Evolutionary conservation across 2,329 filamentous ascomycete genomes (phyloP), one percentile per base, ranked within the genome.

Genomic region (Penicillium aurantiogriseum): DNA sequence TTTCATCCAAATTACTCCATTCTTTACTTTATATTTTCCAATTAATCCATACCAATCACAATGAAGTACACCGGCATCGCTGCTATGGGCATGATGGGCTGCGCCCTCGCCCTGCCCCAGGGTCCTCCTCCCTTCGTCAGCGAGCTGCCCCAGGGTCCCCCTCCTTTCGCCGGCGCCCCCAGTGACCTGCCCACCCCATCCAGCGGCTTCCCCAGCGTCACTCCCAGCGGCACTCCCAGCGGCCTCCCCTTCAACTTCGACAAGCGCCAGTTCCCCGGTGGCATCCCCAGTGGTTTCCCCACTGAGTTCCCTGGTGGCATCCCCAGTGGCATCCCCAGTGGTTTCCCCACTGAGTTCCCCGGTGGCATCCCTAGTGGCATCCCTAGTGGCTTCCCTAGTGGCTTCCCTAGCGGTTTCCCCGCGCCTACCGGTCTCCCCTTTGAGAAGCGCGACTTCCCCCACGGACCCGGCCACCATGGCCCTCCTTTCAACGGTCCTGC

Each of bases 11-110:
- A 39, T 13, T 11, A 39, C 17, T 44, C 21, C 21, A 51, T 49
- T 48, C 38, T 29, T 48, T 42, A 17, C 15, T 47, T 43, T 13
- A 19, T 46, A 52, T 51, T 21, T 11, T 39, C 23, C 29, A 47
- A 56, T 51, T 46, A 19, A 48, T 52, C 29, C 5, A 19, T 21
- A 52, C 35, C 25, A 25, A 38, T 25, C 48, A 60, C 43, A 56
- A 66, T 66, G 64, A 66, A 61, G 57, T 65, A 54, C 58, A 57
- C 57, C 23, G 51, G 59, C 10, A 17, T 62, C 54, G 58, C 60
- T 45, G 51, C 51, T 25, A 54, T 65, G 59, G 60, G 63, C 43
- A 58, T 66, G 58, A 60, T 65, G 63, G 59, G 63, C 58, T 65
- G 63, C 29, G 63, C 63, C 63, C 60, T 66, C 53, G 64, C 64